These are phyloP conservation scores for Zarea fungicola DNA, from an alignment of 2,329 filamentous ascomycete genomes.

Conservation along the genomic window DNA sequence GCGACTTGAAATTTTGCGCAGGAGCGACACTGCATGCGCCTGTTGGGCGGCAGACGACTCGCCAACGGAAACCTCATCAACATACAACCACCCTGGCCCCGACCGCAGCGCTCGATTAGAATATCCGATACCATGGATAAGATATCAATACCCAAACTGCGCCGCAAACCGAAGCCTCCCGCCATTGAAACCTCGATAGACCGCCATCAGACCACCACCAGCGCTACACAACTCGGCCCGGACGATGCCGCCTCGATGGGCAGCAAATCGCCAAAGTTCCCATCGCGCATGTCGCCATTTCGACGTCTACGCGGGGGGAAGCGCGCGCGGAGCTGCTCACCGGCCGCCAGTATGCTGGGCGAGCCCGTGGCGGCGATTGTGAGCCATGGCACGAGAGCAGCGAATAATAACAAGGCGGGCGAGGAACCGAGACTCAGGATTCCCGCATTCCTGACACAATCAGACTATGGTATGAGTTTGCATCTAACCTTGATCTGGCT, in stretches of 20 bases:
- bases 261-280: conserved; percentile 18
- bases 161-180: conserved; percentile 39
- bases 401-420: conserved; percentile 10
- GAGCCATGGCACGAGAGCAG: conserved; percentile 29
- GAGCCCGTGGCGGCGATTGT: conserved; percentile 27
- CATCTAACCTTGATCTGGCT: no score
- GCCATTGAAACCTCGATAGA: conserved; percentile 37
- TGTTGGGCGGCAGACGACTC: neutral
- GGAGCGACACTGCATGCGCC: neutral
- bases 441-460: conserved; percentile 35
- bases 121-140: conserved; percentile 32
- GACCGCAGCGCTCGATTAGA: neutral
- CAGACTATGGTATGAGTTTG: conserved; percentile 28
- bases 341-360: conserved; percentile 18
- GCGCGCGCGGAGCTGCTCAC: conserved; percentile 40
- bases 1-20: neutral
- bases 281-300: conserved; percentile 35
- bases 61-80: neutral
- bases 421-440: conserved; percentile 22
- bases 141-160: conserved; percentile 37
- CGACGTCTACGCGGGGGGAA: conserved; percentile 42
- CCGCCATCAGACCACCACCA: conserved; percentile 23
- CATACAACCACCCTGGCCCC: neutral
- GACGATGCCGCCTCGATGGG: neutral
- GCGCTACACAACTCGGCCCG: neutral